phyloP scores from a whole-genome alignment of 2,329 filamentous ascomycete species.

The Pseudopithomyces chartarum region DNA sequence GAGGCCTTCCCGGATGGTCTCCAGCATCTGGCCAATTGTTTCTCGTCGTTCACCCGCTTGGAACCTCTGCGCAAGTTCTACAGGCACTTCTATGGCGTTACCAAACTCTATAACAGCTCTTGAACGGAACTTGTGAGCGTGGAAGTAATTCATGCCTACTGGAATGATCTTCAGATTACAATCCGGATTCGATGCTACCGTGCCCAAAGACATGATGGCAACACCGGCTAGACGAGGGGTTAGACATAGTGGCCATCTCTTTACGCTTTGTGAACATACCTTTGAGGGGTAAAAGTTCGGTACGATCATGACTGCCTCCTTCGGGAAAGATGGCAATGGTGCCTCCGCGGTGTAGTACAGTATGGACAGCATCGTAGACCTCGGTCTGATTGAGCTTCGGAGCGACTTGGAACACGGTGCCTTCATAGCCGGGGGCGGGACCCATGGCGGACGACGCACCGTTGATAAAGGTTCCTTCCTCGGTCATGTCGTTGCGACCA shows the following conservation, averaged over 20 bases:
- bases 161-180: slow-evolving; percentile 94
- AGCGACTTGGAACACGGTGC: slow-evolving; percentile 83
- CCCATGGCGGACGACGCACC: slow-evolving; percentile 59
- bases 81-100: slow-evolving; percentile 81
- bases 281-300: slow-evolving; percentile 88
- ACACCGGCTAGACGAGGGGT: slow-evolving; percentile 70
- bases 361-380: slow-evolving; percentile 93
- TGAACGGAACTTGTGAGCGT: slow-evolving; percentile 97
- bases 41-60: slow-evolving; percentile 73
- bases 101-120: slow-evolving; percentile 96
- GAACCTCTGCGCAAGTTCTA: slow-evolving; percentile 83
- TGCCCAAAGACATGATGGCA: slow-evolving; percentile 95
- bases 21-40: slow-evolving; percentile 82
- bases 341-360: slow-evolving; percentile 77
- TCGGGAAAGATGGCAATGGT: slow-evolving; percentile 98
- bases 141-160: slow-evolving; percentile 99
- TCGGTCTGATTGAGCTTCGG: slow-evolving; percentile 93
- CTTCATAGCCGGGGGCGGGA: slow-evolving; percentile 64
- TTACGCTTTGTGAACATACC: slow-evolving; percentile 16
- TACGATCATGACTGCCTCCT: slow-evolving; percentile 92
- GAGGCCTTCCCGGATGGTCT: slow-evolving; percentile 83
- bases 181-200: slow-evolving; percentile 81
- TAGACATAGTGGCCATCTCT: not conserved
- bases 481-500: slow-evolving; percentile 73
- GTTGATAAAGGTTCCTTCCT: slow-evolving; percentile 67